A percentile compares a stretch with the other conserved stretches of the same genome.
These are phyloP conservation scores for Fusarium sp. DNA, from an alignment of 2,329 filamentous ascomycete species.

Conservation along the genomic window DNA sequence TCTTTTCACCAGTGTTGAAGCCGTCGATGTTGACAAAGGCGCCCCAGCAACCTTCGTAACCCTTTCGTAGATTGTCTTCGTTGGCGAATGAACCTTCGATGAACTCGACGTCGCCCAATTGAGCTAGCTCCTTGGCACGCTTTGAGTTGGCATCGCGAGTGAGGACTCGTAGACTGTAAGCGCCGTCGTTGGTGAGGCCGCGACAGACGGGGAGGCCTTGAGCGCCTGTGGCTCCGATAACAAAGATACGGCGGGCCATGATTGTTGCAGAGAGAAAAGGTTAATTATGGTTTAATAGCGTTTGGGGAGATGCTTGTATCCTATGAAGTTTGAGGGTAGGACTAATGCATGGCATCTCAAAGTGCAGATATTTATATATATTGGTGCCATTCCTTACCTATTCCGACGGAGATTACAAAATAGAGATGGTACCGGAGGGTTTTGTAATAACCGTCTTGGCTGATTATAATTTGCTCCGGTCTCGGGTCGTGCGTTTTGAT, in stretches of 20 bases:
- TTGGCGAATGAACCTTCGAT: constrained; percentile 9
- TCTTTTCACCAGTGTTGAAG: constrained; percentile 24
- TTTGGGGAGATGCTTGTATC: rapidly evolving
- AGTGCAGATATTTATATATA: too few species aligned
- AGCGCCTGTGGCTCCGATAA: constrained; percentile 14
- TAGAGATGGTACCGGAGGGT: rapidly evolving
- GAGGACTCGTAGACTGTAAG: constrained; percentile 8
- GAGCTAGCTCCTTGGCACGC: background rate
- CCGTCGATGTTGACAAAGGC: constrained; percentile 22
- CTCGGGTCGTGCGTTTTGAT: background rate
- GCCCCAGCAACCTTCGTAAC: background rate
- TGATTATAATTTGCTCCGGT: background rate
- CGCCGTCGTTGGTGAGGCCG: background rate
- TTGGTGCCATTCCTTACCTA: rapidly evolving
- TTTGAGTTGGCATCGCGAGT: background rate
- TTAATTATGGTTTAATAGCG: rapidly evolving
- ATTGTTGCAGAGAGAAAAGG: rapidly evolving
- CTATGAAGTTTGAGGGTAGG: rapidly evolving
- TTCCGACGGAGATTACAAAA: background rate
- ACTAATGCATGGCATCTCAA: background rate
- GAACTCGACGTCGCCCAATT: background rate
- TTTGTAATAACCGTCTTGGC: background rate
- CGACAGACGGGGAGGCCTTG: constrained; percentile 15
- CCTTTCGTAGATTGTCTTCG: background rate
- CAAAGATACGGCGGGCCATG: constrained; percentile 4